Percentiles rank a stretch among this genome's conserved stretches.
phyloP scores from a whole-genome alignment of 2,329 filamentous ascomycete genomes.

The Penicillium sp. region DNA sequence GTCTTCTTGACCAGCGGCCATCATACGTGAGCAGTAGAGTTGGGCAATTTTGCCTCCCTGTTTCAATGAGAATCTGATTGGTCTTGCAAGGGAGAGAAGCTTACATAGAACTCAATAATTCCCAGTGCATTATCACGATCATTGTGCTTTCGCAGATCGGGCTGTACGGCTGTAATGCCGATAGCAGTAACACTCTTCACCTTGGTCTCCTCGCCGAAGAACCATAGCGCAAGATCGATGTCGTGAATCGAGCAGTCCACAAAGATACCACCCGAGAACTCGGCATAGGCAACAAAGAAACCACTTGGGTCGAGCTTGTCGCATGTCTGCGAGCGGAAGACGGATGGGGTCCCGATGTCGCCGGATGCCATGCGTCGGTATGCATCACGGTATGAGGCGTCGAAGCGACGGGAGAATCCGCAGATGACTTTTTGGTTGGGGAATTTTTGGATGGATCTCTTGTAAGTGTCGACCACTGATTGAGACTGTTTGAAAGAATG shows the following conservation, averaged over 20 bases:
- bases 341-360: constrained; percentile 59
- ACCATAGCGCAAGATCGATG: constrained; percentile 66
- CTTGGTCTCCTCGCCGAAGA: constrained; percentile 56
- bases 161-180: constrained; percentile 61
- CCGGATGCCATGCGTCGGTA: constrained; percentile 53
- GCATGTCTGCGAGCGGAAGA: constrained; percentile 66
- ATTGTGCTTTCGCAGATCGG: constrained; percentile 57
- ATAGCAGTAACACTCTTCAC: constrained; percentile 59
- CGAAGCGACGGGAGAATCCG: constrained; percentile 67
- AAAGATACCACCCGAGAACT: constrained; percentile 67
- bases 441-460: constrained; percentile 46
- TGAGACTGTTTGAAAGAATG: constrained; percentile 48
- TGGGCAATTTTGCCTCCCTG: constrained; percentile 61
- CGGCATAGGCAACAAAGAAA: constrained; percentile 68
- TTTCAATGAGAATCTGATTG: not conserved
- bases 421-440: constrained; percentile 66
- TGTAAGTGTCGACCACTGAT: constrained; percentile 58
- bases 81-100: not conserved
- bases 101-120: constrained; percentile 61
- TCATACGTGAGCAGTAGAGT: constrained; percentile 65
- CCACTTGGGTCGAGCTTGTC: constrained; percentile 65
- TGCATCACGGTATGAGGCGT: constrained; percentile 64
- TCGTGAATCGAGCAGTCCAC: constrained; percentile 72
- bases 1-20: constrained; percentile 68
- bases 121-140: constrained; percentile 65